phyloP scores from a whole-genome alignment of 371 early-diverging fungal genomes.

The Mortierella sp. region DNA sequence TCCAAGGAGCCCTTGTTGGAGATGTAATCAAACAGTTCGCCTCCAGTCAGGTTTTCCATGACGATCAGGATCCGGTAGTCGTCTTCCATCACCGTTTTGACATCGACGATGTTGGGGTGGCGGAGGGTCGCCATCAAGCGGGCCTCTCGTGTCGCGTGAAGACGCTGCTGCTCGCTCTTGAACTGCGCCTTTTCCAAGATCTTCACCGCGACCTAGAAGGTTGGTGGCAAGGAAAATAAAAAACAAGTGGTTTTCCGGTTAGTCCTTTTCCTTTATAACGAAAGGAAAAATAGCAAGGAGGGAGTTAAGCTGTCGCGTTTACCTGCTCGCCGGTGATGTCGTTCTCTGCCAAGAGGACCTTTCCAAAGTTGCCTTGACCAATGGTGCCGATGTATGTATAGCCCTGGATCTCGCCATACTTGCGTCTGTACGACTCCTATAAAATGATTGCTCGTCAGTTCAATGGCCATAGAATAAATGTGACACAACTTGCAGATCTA shows the following conservation, averaged over 20 bases:
- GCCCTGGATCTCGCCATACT: conserved; percentile 56
- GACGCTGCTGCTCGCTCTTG: conserved; percentile 66
- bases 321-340: conserved; percentile 74
- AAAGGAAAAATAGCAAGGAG: no score
- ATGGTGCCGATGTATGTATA: conserved; percentile 67
- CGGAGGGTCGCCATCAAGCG: conserved; percentile 84
- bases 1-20: conserved; percentile 87
- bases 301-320: conserved; percentile 63
- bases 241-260: neutral
- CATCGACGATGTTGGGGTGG: conserved; percentile 88
- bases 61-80: conserved; percentile 90
- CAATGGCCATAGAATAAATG: neutral
- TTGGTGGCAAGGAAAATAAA: neutral
- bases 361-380: conserved; percentile 90
- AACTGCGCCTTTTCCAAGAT: conserved; percentile 60
- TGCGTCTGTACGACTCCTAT: conserved; percentile 50
- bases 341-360: conserved; percentile 84
- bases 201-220: conserved; percentile 72
- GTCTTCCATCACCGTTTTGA: conserved; percentile 92
- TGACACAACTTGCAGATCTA: neutral
- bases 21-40: conserved; percentile 96
- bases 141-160: conserved; percentile 84
- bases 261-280: neutral
- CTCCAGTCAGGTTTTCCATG: conserved; percentile 97
- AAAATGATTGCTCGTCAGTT: neutral